Evolutionary conservation across 176 grass and related monocot species (phyloP).

Genomic region (Musa acuminata): DNA sequence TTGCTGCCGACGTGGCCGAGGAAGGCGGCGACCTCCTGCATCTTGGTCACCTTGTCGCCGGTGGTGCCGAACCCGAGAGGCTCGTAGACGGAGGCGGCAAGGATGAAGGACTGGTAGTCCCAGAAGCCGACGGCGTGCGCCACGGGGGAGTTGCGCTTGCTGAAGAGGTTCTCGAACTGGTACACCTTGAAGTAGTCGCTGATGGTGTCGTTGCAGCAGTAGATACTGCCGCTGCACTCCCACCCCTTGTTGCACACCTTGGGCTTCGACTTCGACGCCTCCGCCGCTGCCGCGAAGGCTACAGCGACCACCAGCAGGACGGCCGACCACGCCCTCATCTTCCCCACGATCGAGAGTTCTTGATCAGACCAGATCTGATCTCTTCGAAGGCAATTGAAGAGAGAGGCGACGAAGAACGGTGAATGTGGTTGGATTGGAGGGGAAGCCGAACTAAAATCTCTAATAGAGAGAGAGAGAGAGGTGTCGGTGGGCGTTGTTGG

Average conservation of each 20-base stretch:
- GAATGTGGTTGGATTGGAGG: no score
- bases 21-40: conserved; percentile 85
- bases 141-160: conserved; percentile 44
- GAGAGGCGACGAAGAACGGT: no score
- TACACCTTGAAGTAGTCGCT: conserved; percentile 60
- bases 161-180: conserved; percentile 82
- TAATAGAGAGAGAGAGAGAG: no score
- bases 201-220: conserved; percentile 82
- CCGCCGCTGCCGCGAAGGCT: conserved; percentile 14
- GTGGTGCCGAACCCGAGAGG: conserved; percentile 73
- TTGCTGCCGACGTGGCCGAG: conserved; percentile 72
- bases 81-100: conserved; percentile 49
- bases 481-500: no score
- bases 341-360: not conserved
- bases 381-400: no score
- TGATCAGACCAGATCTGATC: no score
- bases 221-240: conserved; percentile 68
- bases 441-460: no score
- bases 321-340: not conserved
- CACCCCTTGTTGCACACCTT: conserved; percentile 63
- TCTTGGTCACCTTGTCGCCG: conserved; percentile 41
- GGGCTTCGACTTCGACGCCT: conserved; percentile 22
- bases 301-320: conserved; percentile 18
- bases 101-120: conserved; percentile 66
- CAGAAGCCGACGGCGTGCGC: conserved; percentile 67